Conservation (phyloP, 257 asterid species). For the Thymus mandschuricus region DNA sequence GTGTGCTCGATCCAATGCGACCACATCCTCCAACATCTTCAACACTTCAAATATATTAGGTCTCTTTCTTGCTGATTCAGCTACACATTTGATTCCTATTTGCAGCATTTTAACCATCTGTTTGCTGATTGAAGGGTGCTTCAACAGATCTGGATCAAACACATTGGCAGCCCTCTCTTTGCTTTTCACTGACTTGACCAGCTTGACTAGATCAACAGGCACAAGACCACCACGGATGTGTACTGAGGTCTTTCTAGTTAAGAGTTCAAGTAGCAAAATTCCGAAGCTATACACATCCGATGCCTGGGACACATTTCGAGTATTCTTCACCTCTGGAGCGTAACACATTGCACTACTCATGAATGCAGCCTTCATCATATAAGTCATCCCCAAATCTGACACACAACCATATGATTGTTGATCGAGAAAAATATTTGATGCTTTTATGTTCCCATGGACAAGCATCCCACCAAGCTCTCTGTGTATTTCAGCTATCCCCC, state of each 20-base stretch:
- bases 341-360: too few species aligned
- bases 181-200: slow-evolving; percentile 24
- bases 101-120: slow-evolving; percentile 32
- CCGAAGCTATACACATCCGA: slow-evolving; percentile 46
- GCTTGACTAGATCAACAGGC: slow-evolving; percentile 39
- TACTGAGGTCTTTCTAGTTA: slow-evolving; percentile 29
- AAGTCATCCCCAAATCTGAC: slow-evolving; percentile 30
- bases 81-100: slow-evolving; percentile 35
- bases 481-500: slow-evolving; percentile 37
- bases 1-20: background rate
- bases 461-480: slow-evolving; percentile 20
- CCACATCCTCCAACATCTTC: slow-evolving; percentile 31
- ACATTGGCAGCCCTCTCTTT: slow-evolving; percentile 26
- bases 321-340: background rate
- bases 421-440: slow-evolving; percentile 36
- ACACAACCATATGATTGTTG: slow-evolving; percentile 24
- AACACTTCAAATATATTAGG: slow-evolving; percentile 38
- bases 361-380: too few species aligned
- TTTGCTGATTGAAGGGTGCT: slow-evolving; percentile 11
- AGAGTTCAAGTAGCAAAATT: slow-evolving; percentile 36
- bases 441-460: slow-evolving; percentile 40
- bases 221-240: slow-evolving; percentile 30
- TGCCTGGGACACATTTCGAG: slow-evolving; percentile 31
- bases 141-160: slow-evolving; percentile 33
- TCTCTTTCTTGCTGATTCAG: slow-evolving; percentile 26